Base-by-base conservation (phyloP, 345 rosid genomes). In the Aquilaria yunnanensis region DNA sequence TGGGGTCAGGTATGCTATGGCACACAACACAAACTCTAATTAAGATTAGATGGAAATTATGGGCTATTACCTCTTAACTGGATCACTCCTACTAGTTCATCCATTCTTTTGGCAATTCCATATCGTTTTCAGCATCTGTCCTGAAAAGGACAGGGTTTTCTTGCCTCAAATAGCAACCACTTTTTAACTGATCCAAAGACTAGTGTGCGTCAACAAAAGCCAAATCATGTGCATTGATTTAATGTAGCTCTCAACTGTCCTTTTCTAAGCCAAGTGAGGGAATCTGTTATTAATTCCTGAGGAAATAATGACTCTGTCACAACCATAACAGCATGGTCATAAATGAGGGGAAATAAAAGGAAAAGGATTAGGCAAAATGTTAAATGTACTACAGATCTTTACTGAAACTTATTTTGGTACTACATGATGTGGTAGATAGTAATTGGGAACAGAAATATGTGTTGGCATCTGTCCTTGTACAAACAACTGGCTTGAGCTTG, bases 1-100 rank as follows among this genome's bases (percentile, higher is more conserved):
- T 76, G 97, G 97, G 66, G 88, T 90, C 80, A 85, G 97, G 97
- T 90, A 74, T 30, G 32, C 14, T 23, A 23, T 23, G 23, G 23
- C 23, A 23, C 23, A 23, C 23, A 23, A 23, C 14, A 37, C 43
- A 9, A 37, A 37, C 43, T 30, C 58, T 32, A 56, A 48, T 41
- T 62, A 2, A 47, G 10, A 30, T 14, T 48, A 34, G 2, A 52
- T 60, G 32, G 54, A 32, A 12, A 9, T 48, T 8, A n/a, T 10
- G 14, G 13, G 55, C 48, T 29, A 16, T 14, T 16, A 2, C 7
- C 14, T 51, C 3, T 14, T 51, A 2, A 14, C 56, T 23, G 14
- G 10, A n/a, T 14, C 2, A 3, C 14, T 52, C 55, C 32, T 53
- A 8, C 30, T 54, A 30, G 32, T 54, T 54, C 37, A 54, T 8